phyloP scores from a whole-genome alignment of 495 filamentous ascomycete genomes.

The Hypoxylon intermedium region DNA sequence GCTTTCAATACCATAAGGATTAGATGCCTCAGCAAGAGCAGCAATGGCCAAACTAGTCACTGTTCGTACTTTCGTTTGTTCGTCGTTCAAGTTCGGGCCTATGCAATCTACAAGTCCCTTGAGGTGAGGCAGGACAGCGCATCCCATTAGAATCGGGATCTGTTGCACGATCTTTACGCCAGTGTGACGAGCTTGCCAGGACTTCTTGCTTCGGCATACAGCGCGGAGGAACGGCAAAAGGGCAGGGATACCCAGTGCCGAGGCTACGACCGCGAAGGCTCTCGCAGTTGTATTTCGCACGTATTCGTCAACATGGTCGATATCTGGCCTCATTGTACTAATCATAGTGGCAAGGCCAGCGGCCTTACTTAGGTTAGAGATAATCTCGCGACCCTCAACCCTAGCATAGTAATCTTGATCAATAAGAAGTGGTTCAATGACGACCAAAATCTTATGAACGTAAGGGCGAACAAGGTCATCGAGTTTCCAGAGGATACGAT shows the following conservation, averaged over 20 bases:
- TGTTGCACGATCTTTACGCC: slow-evolving; percentile 99
- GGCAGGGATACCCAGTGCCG: slow-evolving; percentile 93
- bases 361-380: slow-evolving; percentile 95
- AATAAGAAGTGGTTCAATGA: slow-evolving; percentile 98
- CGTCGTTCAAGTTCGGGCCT: slow-evolving; percentile 92
- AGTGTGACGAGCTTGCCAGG: slow-evolving; percentile 98
- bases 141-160: slow-evolving; percentile 99
- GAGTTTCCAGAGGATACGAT: slow-evolving; percentile 97
- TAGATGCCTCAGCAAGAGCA: slow-evolving; percentile 93
- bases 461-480: slow-evolving; percentile 96
- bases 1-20: slow-evolving; percentile 98
- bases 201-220: slow-evolving; percentile 96
- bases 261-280: slow-evolving; percentile 97
- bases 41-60: slow-evolving; percentile 95
- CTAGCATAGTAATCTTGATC: slow-evolving; percentile 99
- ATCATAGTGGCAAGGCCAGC: slow-evolving; percentile 99
- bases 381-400: slow-evolving; percentile 97
- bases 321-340: slow-evolving; percentile 97
- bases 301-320: slow-evolving; percentile 98
- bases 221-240: slow-evolving; percentile 94
- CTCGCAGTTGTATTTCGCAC: slow-evolving; percentile 98
- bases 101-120: slow-evolving; percentile 98
- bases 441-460: slow-evolving; percentile 97
- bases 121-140: slow-evolving; percentile 93
- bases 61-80: slow-evolving; percentile 96